phyloP scores from a whole-genome alignment of 768 basidiomycete species.

The Collybiopsis confluens region DNA sequence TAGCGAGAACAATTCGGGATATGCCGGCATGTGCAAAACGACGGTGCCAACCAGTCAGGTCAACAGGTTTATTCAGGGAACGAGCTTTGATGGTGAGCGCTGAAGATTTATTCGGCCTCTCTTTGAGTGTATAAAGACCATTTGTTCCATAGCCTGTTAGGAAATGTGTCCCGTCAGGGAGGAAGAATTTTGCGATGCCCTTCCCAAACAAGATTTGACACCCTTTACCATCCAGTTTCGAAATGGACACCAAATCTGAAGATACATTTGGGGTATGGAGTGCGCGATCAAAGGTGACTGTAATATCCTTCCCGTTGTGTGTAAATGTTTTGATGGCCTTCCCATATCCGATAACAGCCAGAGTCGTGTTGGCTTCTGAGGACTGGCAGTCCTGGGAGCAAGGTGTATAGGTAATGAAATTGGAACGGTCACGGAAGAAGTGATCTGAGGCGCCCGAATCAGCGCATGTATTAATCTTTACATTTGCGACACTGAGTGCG shows the following conservation, averaged over 20 bases:
- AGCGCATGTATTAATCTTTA: neutral
- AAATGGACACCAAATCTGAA: slow-evolving; percentile 13
- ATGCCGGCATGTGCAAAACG: neutral
- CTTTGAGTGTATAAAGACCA: neutral
- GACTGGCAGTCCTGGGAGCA: slow-evolving; percentile 14
- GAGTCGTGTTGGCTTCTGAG: slow-evolving; percentile 15
- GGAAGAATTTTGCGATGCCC: neutral
- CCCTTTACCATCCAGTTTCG: slow-evolving; percentile 11
- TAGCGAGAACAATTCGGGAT: neutral
- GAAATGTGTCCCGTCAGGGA: neutral
- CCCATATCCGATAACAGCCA: slow-evolving; percentile 19
- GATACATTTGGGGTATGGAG: slow-evolving; percentile 7
- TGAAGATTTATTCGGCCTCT: neutral
- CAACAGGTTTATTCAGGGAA: neutral
- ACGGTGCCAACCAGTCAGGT: neutral
- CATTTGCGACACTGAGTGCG: neutral
- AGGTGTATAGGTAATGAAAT: slow-evolving; percentile 7
- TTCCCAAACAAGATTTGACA: slow-evolving; percentile 6
- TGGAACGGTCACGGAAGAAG: neutral
- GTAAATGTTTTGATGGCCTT: slow-evolving; percentile 15
- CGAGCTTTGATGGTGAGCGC: neutral
- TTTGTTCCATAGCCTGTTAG: neutral
- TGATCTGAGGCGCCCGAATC: neutral
- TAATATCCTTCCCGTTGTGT: slow-evolving; percentile 7
- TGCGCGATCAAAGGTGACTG: slow-evolving; percentile 1